Evolutionary conservation across 495 filamentous ascomycete genomes (phyloP), one percentile per base, ranked within the genome.

Genomic region (Penicillium riverlandense): DNA sequence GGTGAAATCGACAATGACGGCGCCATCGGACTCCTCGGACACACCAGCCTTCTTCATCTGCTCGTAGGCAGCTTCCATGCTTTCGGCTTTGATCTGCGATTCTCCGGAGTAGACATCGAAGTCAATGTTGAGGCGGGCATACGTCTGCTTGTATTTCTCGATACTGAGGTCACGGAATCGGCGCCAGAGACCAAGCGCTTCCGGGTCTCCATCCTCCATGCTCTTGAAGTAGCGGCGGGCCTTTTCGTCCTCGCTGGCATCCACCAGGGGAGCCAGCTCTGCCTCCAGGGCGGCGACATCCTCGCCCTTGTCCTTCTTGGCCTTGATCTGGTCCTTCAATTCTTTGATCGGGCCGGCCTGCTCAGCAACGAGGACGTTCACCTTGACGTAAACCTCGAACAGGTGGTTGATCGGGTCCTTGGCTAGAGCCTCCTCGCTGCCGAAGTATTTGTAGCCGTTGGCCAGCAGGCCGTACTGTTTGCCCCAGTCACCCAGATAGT

Each of bases 31-130:
- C 55, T 86, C 78, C 62, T 90, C 82, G 0, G 83, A 82, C 28
- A 96, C 77, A 10, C 80, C 78, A 50, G 77, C 79, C 43, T 86
- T 79, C 57, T 78, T 72, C 76, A 96, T 80, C 16, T 70, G 61
- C 41, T 74, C 56, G 43, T 69, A 68, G 28, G 79, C 84, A 11
- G 78, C 72, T 42, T 69, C 68, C 88, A 98, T 95, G 49, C 79
- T 80, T 57, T 87, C 86, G 50, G 84, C 78, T 44, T 80, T 78
- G 40, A 98, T 85, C 58, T 94, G 87, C n/a, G 86, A 91, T 66
- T 98, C 92, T 30, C 91, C 91, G 30, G 84, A 86, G 71, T 98
- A 98, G 41, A 88, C 83, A 59, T 96, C 90, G 54, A 90, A 98
- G 45, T 81, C 74, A 58, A 98, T 96, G 67, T 96, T 96, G 13